Conservation (phyloP, 2,329 filamentous ascomycete species). For the Colletotrichum magnum region DNA sequence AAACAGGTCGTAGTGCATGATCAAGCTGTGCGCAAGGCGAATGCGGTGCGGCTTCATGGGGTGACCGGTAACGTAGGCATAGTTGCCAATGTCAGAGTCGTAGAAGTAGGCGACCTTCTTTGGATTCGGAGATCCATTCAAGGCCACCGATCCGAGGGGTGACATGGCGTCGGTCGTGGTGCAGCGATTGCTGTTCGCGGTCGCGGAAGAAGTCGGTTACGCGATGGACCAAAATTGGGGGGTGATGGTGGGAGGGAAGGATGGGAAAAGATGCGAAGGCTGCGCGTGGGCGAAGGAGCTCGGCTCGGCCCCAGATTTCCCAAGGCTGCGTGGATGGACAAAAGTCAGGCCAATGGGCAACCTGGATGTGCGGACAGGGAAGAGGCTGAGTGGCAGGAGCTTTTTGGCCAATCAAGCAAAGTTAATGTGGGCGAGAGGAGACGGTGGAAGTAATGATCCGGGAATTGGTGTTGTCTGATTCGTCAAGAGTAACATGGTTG, state of each 20-base stretch:
- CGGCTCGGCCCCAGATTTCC: conserved; percentile 41
- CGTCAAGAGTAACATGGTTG: not conserved
- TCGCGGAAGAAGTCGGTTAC: conserved; percentile 5
- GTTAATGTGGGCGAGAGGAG: no score
- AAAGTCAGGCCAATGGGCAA: conserved; percentile 21
- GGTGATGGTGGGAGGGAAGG: conserved; percentile 26
- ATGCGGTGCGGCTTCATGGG: conserved; percentile 99
- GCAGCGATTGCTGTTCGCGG: not conserved
- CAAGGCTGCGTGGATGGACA: conserved; percentile 35
- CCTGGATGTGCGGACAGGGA: conserved; percentile 8
- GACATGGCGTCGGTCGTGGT: conserved; percentile 38
- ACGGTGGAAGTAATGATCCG: conserved; percentile 23
- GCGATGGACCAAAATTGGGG: conserved; percentile 15
- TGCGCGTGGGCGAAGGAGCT: conserved; percentile 34
- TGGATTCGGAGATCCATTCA: conserved; percentile 60
- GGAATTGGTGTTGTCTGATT: conserved; percentile 29
- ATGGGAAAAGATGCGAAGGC: conserved; percentile 37
- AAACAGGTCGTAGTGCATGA: conserved; percentile 96
- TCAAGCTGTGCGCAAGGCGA: conserved; percentile 93
- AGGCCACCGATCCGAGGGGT: conserved; percentile 60
- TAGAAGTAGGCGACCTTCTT: conserved; percentile 99
- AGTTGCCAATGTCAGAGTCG: conserved; percentile 98
- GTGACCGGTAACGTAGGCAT: conserved; percentile 96
- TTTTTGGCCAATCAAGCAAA: conserved; percentile 10
- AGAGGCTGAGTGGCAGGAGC: conserved; percentile 3